Conservation (phyloP, 2,329 filamentous ascomycete genomes). For the Aurifilum marmelostoma region DNA sequence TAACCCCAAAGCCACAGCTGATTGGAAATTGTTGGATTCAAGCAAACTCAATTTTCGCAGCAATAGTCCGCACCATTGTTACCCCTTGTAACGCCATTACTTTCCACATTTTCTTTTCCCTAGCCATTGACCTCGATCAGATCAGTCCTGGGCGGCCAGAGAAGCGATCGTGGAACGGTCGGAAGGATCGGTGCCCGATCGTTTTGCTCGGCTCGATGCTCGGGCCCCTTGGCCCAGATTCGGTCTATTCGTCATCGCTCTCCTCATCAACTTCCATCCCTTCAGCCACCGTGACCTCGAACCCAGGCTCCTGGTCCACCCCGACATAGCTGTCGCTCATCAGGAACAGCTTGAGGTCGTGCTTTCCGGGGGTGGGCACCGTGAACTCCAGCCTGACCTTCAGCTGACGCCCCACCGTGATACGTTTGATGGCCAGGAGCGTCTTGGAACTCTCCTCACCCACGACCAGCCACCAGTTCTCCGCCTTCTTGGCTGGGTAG, state of each 20-base stretch:
- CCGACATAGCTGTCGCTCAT: slow-evolving; percentile 98
- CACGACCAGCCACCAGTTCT: slow-evolving; percentile 98
- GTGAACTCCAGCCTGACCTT: slow-evolving; percentile 85
- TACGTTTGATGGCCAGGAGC: slow-evolving; percentile 89
- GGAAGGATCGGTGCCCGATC: slow-evolving; percentile 5
- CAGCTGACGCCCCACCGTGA: slow-evolving; percentile 80
- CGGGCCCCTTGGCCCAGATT: not conserved
- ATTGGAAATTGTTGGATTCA: not conserved
- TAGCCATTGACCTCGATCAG: not conserved
- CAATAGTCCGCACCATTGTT: slow-evolving; percentile 13
- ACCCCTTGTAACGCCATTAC: slow-evolving; percentile 1
- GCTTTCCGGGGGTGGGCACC: slow-evolving; percentile 79
- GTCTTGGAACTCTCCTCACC: slow-evolving; percentile 89
- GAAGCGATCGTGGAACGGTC: not conserved
- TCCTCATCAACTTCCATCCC: slow-evolving; percentile 94
- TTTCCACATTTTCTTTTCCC: not conserved
- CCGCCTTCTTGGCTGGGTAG: slow-evolving; percentile 88
- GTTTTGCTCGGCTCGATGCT: slow-evolving; percentile 2
- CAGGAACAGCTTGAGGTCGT: slow-evolving; percentile 87
- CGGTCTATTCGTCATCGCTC: slow-evolving; percentile 52
- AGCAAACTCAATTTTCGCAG: not conserved
- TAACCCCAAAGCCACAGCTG: not conserved
- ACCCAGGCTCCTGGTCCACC: slow-evolving; percentile 92
- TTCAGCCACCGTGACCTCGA: slow-evolving; percentile 83
- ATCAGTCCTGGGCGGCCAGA: not conserved